Evolutionary conservation across 2,329 filamentous ascomycete genomes (phyloP).

Genomic region (Colletotrichum neosansevieriae): DNA sequence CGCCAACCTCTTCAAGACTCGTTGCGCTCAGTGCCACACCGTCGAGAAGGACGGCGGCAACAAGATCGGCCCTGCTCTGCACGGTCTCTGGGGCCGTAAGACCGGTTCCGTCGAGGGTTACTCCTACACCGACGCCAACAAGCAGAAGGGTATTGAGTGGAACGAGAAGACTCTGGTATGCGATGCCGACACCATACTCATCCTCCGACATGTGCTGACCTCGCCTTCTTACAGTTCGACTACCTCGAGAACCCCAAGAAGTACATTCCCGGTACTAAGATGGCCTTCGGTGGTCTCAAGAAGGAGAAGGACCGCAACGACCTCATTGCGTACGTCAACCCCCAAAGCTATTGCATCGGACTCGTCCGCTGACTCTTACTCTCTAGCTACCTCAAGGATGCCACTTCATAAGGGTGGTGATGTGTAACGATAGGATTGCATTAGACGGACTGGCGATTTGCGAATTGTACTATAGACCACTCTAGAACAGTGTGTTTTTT

Average conservation of each 20-base stretch:
- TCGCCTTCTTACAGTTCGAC: constrained; percentile 72
- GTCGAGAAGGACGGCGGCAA: constrained; percentile 89
- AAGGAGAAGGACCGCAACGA: constrained; percentile 99
- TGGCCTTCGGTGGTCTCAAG: constrained; percentile 99
- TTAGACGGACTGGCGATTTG: constrained; percentile 46
- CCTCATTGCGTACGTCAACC: constrained; percentile 85
- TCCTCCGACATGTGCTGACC: constrained; percentile 41
- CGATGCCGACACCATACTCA: constrained; percentile 37
- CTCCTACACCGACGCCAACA: constrained; percentile 99
- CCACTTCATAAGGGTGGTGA: constrained; percentile 71
- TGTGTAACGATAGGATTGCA: constrained; percentile 43
- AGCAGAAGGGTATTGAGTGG: constrained; percentile 94
- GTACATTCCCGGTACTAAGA: constrained; percentile 99
- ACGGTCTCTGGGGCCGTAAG: constrained; percentile 98
- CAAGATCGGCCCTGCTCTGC: constrained; percentile 97
- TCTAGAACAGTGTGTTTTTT: constrained; percentile 43
- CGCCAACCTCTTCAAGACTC: constrained; percentile 98
- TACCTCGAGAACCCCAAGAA: constrained; percentile 99
- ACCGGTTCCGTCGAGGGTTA: constrained; percentile 91
- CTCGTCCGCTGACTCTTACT: constrained; percentile 43
- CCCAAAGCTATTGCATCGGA: neutral
- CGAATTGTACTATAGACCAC: constrained; percentile 47
- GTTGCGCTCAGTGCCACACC: constrained; percentile 99
- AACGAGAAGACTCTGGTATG: constrained; percentile 84
- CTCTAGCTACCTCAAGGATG: constrained; percentile 75